Base-by-base conservation (phyloP, 495 filamentous ascomycete genomes). In the Aspergillus incahuasiensis region DNA sequence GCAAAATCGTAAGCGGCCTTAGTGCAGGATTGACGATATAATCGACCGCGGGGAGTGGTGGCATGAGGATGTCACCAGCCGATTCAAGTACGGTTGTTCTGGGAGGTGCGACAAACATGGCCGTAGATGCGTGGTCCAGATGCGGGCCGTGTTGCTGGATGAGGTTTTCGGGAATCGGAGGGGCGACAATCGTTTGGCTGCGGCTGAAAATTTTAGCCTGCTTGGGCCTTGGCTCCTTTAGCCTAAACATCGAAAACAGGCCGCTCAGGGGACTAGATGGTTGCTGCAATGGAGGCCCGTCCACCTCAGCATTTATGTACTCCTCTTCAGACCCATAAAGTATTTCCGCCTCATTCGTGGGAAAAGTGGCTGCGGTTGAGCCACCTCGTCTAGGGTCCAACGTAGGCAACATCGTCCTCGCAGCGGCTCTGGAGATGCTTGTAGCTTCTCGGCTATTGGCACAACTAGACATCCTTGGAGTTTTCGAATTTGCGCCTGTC, bases 71-170 rank as follows among this genome's bases (percentile, higher is more conserved):
- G 65, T 97, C 92, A 11, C 89, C 88, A 2, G 94, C 94, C 0
- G 92, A 90, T 73, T 98, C 94, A 53, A 98, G 94, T 50, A 98
- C 85, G 1, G 88, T 94, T 0, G 94, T 97, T 58, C 84, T 87
- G 0, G 94, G 94, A n/a, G 94, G 94, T 1, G 90, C 82, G 45
- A 82, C 72, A 19, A 75, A 59, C 76, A 45, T 81, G 25, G 25
- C n/a, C n/a, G 25, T 52, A 12, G 76, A 41, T 1, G 18, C 16
- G 49, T 75, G 74, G 12, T 76, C 78, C 28, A 62, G 5, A 74
- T 72, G 5, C 67, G 62, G 12, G 63, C 57, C 21, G 11, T 74
- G 71, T 1, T 61, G 60, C 20, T 56, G 45, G 28, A 63, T 32
- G 15, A 65, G 48, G n/a, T 48, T 35, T 0, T 55, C 35, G 30